Base-by-base conservation (phyloP, 2,329 filamentous ascomycete genomes). In the Fusarium proliferatum region DNA sequence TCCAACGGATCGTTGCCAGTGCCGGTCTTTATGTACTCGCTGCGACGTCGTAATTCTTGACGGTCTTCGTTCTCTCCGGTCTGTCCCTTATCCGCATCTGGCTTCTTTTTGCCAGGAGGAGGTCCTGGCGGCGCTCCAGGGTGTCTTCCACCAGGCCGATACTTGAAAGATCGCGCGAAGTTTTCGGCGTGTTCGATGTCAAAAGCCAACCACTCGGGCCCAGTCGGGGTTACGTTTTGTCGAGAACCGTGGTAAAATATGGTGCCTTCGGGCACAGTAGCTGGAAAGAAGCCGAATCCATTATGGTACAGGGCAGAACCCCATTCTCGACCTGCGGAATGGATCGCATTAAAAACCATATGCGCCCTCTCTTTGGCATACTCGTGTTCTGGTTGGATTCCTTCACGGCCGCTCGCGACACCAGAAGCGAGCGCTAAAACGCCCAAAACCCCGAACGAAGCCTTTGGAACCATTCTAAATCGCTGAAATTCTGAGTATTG, bases 261-360 rank as follows among this genome's bases (percentile, higher is more conserved):
- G 1, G 90, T 92, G 6, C 90, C 91, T 23, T 84, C 83, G 0
- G 92, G 92, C 2, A 95, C 86, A 0, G 86, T 87, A 2, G 88
- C 92, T 0, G 92, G 85, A 75, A 94, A 93, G 74, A 93, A 87
- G 3, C 90, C 90, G 86, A 95, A 91, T 62, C 93, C 93, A 79
- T 95, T 95, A 80, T 95, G 93, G 66, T 93, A 87, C 6, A 93
- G 79, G 0, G 91, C 91, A 0, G 91, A 93, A 3, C 91, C 92
- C 89, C 91, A 95, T 84, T 94, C 92, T 41, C 93, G 87, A 84
- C 93, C 90, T 2, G 92, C 91, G 15, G 90, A 90, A 72, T 94
- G 90, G 23, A 94, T 84, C 21, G 91, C 87, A 77, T 94, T 94
- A 86, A 94, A 94, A 63, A 94, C 89, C 69, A 88, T 86, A 72